Percentiles rank a stretch among this genome's conserved stretches.
These are phyloP conservation scores for Rauvolfia tetraphylla DNA, from an alignment of 257 asterid genomes.

Conservation along the genomic window DNA sequence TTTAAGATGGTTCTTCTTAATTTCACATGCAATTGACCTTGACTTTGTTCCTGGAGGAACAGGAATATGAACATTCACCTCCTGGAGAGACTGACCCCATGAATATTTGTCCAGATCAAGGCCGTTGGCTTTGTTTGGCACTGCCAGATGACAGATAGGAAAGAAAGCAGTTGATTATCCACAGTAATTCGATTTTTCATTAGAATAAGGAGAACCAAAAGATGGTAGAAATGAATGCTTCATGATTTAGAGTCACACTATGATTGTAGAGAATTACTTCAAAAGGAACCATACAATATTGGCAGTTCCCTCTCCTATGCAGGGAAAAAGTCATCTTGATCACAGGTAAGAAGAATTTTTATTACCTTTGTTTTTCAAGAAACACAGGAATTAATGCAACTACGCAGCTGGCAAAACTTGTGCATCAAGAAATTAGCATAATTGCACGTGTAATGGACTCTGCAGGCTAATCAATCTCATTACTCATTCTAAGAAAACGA, in stretches of 20 bases:
- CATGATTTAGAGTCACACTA: neutral
- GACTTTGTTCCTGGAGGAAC: conserved; percentile 62
- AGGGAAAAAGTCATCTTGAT: neutral
- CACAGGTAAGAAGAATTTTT: neutral
- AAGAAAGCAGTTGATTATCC: neutral
- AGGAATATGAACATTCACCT: conserved; percentile 23
- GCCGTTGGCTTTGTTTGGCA: conserved; percentile 35
- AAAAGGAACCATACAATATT: neutral
- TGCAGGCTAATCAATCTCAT: neutral
- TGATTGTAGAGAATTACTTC: neutral
- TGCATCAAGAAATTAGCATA: neutral
- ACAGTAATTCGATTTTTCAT: neutral
- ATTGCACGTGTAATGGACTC: neutral
- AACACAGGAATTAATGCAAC: neutral
- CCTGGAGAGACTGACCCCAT: conserved; percentile 40
- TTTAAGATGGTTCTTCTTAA: conserved; percentile 53
- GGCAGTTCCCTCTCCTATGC: neutral
- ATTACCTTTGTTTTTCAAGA: neutral
- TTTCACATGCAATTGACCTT: conserved; percentile 41
- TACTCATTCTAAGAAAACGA: neutral
- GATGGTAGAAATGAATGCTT: neutral
- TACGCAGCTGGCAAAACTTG: neutral
- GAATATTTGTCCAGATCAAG: conserved; percentile 39
- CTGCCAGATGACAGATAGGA: neutral
- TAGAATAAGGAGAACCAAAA: neutral